Conservation (phyloP, 164 flowering plant genomes). For the grape (Vitis vinifera) region ASM3070453v1 NC_081823.1:7921501-7922000, state of each 20-base stretch:
- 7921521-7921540: slow-evolving; percentile 50
- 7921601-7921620: slow-evolving; percentile 51
- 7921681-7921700: slow-evolving; percentile 47
- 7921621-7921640: slow-evolving; percentile 31
- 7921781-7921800: slow-evolving; percentile 44
- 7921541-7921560: slow-evolving; percentile 49
- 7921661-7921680: slow-evolving; percentile 35
- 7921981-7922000: slow-evolving; percentile 20
- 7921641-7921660: slow-evolving; percentile 34
- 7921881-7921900: too few species aligned
- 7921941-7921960: slow-evolving; percentile 14
- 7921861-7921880: too few species aligned
- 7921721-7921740: slow-evolving; percentile 48
- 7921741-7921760: slow-evolving; percentile 56
- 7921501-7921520: slow-evolving; percentile 58
- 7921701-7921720: slow-evolving; percentile 41
- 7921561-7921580: slow-evolving; percentile 49
- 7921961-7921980: slow-evolving; percentile 15
- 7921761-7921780: slow-evolving; percentile 50
- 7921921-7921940: slow-evolving; percentile 25
- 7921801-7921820: slow-evolving; percentile 31
- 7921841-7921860: slow-evolving; percentile 31
- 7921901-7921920: slow-evolving; percentile 11
- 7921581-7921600: slow-evolving; percentile 36
- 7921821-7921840: slow-evolving; percentile 37